Percentiles rank a stretch among this genome's conserved stretches.
Evolutionary conservation across 2,329 filamentous ascomycete genomes (phyloP).

Genomic region (Nothomitra cinnamomea): DNA sequence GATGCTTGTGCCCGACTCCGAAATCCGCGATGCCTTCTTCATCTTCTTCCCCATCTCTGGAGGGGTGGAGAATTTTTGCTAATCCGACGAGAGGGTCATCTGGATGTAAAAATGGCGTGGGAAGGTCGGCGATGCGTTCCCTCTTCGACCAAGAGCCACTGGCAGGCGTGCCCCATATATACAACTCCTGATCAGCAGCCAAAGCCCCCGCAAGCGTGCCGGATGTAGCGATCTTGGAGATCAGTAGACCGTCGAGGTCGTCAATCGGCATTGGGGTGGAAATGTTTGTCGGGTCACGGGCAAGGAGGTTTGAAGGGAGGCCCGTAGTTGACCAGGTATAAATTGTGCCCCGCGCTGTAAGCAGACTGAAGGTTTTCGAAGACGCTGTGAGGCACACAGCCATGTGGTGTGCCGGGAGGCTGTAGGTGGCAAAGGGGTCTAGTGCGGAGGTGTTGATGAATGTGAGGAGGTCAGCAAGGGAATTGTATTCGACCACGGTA

Average conservation of each 20-base stretch:
- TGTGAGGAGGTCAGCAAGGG: not conserved
- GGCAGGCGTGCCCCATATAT: conserved; percentile 4
- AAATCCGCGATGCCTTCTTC: conserved; percentile 7
- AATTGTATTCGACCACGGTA: not conserved
- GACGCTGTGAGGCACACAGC: not conserved
- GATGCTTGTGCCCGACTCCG: conserved; percentile 5
- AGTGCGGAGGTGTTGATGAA: not conserved
- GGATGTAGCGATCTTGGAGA: not conserved
- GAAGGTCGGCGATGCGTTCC: not conserved
- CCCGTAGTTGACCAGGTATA: conserved; percentile 2
- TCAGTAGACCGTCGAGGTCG: conserved; percentile 3
- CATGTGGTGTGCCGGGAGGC: not conserved
- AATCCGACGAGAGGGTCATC: no score
- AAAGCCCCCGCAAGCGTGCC: conserved; percentile 5
- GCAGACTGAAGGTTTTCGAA: conserved; percentile 1
- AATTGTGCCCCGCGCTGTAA: not conserved
- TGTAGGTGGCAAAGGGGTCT: not conserved
- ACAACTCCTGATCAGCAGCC: conserved; percentile 1
- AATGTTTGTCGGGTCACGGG: not conserved
- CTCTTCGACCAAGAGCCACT: not conserved
- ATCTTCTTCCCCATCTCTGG: not conserved
- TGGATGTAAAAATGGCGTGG: no score
- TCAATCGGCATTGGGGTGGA: conserved; percentile 1
- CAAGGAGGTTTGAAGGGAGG: conserved; percentile 3
- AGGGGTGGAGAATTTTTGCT: no score